A percentile compares a stretch with the other conserved stretches of the same genome.
Conservation (phyloP, 495 filamentous ascomycete genomes). For the Thozetella sp. region DNA sequence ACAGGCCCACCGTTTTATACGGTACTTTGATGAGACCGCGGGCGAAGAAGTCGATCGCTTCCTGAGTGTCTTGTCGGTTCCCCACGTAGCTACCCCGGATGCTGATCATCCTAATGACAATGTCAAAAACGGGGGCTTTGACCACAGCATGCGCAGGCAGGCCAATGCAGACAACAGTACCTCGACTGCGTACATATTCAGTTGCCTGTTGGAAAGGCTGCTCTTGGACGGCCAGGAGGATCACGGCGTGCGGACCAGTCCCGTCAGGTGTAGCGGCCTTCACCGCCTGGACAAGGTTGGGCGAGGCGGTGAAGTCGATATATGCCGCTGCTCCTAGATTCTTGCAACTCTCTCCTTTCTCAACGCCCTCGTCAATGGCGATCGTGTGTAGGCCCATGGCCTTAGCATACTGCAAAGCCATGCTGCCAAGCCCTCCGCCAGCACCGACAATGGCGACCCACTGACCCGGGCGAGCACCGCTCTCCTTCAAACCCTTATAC, state of each 20-base stretch:
- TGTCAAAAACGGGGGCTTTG: conserved; percentile 81
- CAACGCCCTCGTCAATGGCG: conserved; percentile 78
- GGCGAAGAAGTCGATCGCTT: conserved; percentile 87
- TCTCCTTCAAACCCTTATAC: conserved; percentile 91
- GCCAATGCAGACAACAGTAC: conserved; percentile 82
- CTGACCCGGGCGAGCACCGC: conserved; percentile 71
- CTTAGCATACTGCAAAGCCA: conserved; percentile 85
- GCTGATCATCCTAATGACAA: conserved; percentile 81
- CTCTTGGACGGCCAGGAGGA: conserved; percentile 83
- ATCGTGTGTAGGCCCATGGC: conserved; percentile 83
- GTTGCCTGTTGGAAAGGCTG: conserved; percentile 93
- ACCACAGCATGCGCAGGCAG: conserved; percentile 78
- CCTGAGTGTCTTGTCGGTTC: conserved; percentile 79
- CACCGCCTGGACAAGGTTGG: conserved; percentile 79
- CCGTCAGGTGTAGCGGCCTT: conserved; percentile 76
- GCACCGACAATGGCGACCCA: conserved; percentile 86
- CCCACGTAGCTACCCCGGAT: conserved; percentile 95
- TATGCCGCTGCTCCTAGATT: conserved; percentile 68
- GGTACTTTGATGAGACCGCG: conserved; percentile 84
- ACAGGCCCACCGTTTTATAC: conserved; percentile 79
- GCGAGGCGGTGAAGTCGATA: conserved; percentile 74
- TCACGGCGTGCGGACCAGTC: conserved; percentile 83
- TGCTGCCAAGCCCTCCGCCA: conserved; percentile 82
- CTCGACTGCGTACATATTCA: conserved; percentile 76
- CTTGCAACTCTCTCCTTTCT: conserved; percentile 72